A percentile compares a stretch with the other conserved stretches of the same genome.
Conservation (phyloP, 345 rosid species). For the Erysimum cheiranthoides region DNA sequence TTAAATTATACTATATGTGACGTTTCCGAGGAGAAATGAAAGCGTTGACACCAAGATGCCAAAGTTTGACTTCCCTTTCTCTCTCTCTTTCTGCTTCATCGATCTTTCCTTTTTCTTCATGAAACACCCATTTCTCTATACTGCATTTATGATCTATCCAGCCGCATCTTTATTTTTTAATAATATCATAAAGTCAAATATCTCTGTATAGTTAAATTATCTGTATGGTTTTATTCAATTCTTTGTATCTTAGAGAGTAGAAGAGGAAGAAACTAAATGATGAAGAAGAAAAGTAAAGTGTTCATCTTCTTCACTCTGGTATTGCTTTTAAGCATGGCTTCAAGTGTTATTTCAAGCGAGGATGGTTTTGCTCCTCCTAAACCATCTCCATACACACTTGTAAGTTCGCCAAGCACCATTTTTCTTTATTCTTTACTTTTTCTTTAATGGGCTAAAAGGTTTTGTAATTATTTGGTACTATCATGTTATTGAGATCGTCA, state of each 20-base stretch:
- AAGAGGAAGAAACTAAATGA: conserved; percentile 31
- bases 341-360: conserved; percentile 36
- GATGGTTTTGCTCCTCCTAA: conserved; percentile 30
- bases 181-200: conserved; percentile 41
- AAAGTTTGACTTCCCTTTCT: conserved; percentile 43
- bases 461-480: not conserved
- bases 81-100: conserved; percentile 30
- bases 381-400: conserved; percentile 37
- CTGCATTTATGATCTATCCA: conserved; percentile 43
- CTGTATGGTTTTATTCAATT: conserved; percentile 15
- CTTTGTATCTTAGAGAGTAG: conserved; percentile 26
- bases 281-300: conserved; percentile 39
- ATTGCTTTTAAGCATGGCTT: conserved; percentile 38
- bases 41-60: conserved; percentile 47
- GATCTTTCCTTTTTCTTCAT: conserved; percentile 23
- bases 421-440: no score
- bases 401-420: conserved; percentile 28
- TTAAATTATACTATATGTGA: not conserved
- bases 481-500: conserved; percentile 1
- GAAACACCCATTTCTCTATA: conserved; percentile 43
- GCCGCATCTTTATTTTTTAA: conserved; percentile 36
- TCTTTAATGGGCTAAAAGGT: not conserved
- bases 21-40: conserved; percentile 39
- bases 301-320: conserved; percentile 46
- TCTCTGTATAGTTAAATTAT: conserved; percentile 13